A percentile compares a stretch with the other conserved stretches of the same genome.
Conservation (phyloP, 306 rosid genomes). For the Luffa aegyptiaca region DNA sequence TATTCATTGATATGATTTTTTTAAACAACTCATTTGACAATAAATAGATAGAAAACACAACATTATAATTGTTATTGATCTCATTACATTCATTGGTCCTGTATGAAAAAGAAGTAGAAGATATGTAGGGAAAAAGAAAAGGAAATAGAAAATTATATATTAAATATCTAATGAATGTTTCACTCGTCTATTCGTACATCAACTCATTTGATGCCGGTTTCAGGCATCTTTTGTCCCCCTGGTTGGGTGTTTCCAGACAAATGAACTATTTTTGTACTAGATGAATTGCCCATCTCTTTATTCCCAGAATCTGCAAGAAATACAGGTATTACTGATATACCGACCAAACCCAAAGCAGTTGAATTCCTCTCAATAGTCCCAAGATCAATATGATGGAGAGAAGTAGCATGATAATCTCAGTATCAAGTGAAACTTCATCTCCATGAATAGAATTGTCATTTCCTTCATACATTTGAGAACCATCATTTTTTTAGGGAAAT, state of each 20-base stretch:
- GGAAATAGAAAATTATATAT: neutral
- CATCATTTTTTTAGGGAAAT: neutral
- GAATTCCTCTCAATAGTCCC: no score
- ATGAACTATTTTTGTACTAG: neutral
- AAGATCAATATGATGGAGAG: no score
- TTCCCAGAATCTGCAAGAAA: neutral
- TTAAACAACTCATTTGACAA: neutral
- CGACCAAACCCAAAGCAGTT: neutral
- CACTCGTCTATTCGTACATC: neutral
- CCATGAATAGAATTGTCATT: no score
- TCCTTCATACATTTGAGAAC: neutral
- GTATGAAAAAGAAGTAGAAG: neutral
- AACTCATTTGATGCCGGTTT: neutral
- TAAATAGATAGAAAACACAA: neutral
- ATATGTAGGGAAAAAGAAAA: neutral
- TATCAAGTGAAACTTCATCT: no score
- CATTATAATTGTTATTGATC: neutral
- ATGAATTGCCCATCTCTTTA: neutral
- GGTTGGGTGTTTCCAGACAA: neutral
- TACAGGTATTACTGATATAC: neutral
- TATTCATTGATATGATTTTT: constrained; percentile 3
- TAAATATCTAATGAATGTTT: neutral
- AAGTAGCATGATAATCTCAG: no score
- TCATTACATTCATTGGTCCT: neutral
- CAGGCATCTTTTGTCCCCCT: neutral